Evolutionary conservation across 2,329 filamentous ascomycete genomes (phyloP).

Genomic region (Botrytis galanthina): DNA sequence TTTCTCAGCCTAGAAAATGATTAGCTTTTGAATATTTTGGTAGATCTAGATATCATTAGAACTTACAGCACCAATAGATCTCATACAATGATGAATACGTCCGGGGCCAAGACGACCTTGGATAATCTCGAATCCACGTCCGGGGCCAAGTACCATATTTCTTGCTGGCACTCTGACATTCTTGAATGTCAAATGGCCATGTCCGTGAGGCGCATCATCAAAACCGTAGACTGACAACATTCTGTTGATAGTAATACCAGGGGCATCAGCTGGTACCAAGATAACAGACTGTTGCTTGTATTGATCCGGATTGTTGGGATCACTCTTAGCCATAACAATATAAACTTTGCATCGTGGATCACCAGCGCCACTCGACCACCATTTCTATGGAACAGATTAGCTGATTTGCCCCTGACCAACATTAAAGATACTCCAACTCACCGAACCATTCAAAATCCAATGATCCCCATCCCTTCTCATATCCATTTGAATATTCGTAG

Average conservation of each 20-base stretch:
- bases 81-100: constrained; percentile 97
- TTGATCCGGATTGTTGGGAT: constrained; percentile 68
- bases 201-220: constrained; percentile 97
- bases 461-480: constrained; percentile 82
- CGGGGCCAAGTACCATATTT: constrained; percentile 89
- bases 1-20: constrained; percentile 65
- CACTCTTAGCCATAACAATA: constrained; percentile 94
- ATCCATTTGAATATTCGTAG: constrained; percentile 83
- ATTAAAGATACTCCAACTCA: constrained; percentile 42
- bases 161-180: constrained; percentile 83
- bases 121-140: constrained; percentile 96
- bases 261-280: constrained; percentile 75
- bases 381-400: constrained; percentile 64
- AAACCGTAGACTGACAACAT: constrained; percentile 95
- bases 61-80: constrained; percentile 77
- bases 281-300: constrained; percentile 95
- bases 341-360: constrained; percentile 91
- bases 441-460: constrained; percentile 85
- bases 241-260: constrained; percentile 87
- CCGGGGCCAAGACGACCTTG: constrained; percentile 94
- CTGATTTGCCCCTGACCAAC: background rate
- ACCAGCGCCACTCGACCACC: constrained; percentile 96
- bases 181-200: constrained; percentile 86
- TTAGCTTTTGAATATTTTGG: constrained; percentile 23
- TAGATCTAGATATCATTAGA: background rate